A percentile compares a stretch with the other conserved stretches of the same genome.
Evolutionary conservation across 2,329 filamentous ascomycete genomes (phyloP).

Genomic region (Trichoderma guizhouense): DNA sequence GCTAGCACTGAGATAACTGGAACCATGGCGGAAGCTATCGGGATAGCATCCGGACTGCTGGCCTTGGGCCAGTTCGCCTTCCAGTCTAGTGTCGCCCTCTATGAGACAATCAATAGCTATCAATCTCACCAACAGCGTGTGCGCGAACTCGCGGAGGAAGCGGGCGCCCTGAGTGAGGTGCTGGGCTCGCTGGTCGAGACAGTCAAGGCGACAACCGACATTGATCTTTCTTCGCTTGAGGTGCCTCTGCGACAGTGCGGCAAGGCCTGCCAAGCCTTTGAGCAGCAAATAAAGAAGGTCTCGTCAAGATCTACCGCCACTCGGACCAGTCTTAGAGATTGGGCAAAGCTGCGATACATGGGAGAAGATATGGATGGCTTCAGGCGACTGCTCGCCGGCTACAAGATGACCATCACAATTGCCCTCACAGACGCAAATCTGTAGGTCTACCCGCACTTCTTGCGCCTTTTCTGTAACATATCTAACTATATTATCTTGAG

Average conservation of each 20-base stretch:
- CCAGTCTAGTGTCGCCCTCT: not conserved
- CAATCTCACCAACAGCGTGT: slow-evolving; percentile 26
- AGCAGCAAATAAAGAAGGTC: slow-evolving; percentile 35
- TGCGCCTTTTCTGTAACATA: not conserved
- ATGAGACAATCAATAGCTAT: not conserved
- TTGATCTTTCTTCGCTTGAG: slow-evolving; percentile 6
- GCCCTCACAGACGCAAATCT: slow-evolving; percentile 25
- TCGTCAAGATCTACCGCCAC: slow-evolving; percentile 31
- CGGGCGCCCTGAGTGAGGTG: slow-evolving; percentile 30
- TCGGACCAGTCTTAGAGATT: slow-evolving; percentile 43
- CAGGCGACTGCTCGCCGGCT: slow-evolving; percentile 37
- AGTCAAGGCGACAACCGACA: not conserved
- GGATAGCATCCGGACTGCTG: not conserved
- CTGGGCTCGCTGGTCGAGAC: not conserved
- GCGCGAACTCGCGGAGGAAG: slow-evolving; percentile 40
- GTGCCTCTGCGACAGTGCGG: slow-evolving; percentile 40
- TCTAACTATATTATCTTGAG: not conserved
- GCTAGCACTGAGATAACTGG: not conserved
- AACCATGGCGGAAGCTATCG: not conserved
- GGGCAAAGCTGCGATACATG: slow-evolving; percentile 43
- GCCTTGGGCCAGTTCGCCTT: not conserved
- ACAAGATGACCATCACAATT: slow-evolving; percentile 32
- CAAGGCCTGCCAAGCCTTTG: slow-evolving; percentile 42
- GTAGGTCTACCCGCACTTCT: slow-evolving; percentile 1
- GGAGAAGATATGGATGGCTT: slow-evolving; percentile 43